These are phyloP conservation scores for Talaromyces wortmannii DNA, from an alignment of 495 filamentous ascomycete species.

Conservation along the genomic window DNA sequence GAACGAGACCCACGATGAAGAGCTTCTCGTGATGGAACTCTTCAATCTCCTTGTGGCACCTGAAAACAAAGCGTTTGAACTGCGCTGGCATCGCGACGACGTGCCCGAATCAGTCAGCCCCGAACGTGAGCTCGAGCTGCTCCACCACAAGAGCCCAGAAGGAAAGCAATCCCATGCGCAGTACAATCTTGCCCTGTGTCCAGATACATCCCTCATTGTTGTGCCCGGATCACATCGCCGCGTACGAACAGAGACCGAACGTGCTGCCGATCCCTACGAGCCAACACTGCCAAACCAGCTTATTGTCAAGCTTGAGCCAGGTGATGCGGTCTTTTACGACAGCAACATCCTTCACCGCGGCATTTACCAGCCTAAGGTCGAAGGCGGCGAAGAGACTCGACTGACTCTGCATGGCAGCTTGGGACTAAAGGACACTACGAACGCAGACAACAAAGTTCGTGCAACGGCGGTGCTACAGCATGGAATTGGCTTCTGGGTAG, in stretches of 20 bases:
- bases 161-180: constrained; percentile 59
- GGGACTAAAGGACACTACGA: constrained; percentile 42
- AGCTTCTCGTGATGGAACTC: constrained; percentile 67
- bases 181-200: constrained; percentile 70
- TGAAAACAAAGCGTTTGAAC: constrained; percentile 50
- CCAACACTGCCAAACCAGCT: constrained; percentile 50
- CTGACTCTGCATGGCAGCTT: constrained; percentile 80
- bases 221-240: constrained; percentile 65
- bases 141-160: constrained; percentile 32
- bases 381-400: constrained; percentile 45
- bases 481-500: constrained; percentile 71
- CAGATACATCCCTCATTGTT: constrained; percentile 60
- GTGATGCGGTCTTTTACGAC: constrained; percentile 79
- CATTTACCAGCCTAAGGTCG: constrained; percentile 48
- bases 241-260: constrained; percentile 57
- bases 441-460: constrained; percentile 31
- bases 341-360: constrained; percentile 83
- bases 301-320: constrained; percentile 56
- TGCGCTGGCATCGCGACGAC: constrained; percentile 77
- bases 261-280: constrained; percentile 53
- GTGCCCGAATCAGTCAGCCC: constrained; percentile 49
- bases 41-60: constrained; percentile 74
- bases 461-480: constrained; percentile 83
- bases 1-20: constrained; percentile 20
- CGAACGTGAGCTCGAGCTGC: constrained; percentile 46